Percentiles rank a stretch among this genome's conserved stretches.
Evolutionary conservation across 2,329 filamentous ascomycete species (phyloP).

Genomic region (Nigrograna mackinnonii): DNA sequence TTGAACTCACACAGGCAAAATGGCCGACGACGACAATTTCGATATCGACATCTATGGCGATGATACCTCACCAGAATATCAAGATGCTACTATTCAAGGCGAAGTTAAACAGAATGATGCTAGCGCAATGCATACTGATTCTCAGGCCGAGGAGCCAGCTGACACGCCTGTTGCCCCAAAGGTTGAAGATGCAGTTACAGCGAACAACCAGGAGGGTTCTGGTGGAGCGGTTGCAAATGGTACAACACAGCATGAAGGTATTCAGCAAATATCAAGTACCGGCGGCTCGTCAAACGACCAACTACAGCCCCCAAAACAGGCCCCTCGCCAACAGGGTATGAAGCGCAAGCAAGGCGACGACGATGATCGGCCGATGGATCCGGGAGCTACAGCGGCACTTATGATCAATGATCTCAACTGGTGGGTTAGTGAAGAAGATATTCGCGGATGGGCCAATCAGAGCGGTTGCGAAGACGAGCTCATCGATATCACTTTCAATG

Average conservation of each 20-base stretch:
- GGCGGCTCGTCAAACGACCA: conserved; percentile 42
- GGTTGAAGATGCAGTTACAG: conserved; percentile 12
- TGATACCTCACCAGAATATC: conserved; percentile 45
- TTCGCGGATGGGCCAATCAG: conserved; percentile 81
- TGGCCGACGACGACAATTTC: conserved; percentile 69
- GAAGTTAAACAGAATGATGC: conserved; percentile 27
- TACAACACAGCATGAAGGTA: conserved; percentile 28
- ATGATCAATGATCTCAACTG: conserved; percentile 90
- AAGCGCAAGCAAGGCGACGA: conserved; percentile 64
- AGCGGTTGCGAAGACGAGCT: conserved; percentile 83
- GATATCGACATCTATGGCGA: conserved; percentile 73
- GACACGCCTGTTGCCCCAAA: conserved; percentile 13
- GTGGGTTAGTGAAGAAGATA: conserved; percentile 92
- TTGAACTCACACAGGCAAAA: conserved; percentile 25
- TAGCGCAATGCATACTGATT: conserved; percentile 35
- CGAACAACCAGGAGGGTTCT: conserved; percentile 21
- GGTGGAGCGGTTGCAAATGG: conserved; percentile 22
- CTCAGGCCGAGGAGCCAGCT: conserved; percentile 20
- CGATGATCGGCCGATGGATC: conserved; percentile 59
- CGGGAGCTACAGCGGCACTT: conserved; percentile 69
- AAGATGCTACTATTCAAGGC: conserved; percentile 24
- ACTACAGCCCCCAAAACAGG: conserved; percentile 43
- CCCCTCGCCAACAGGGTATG: conserved; percentile 57
- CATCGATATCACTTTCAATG: conserved; percentile 93
- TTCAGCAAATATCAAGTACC: conserved; percentile 49